Base-by-base conservation (phyloP, 352 stramenopile species). In the Pythium plurisporium region DNA sequence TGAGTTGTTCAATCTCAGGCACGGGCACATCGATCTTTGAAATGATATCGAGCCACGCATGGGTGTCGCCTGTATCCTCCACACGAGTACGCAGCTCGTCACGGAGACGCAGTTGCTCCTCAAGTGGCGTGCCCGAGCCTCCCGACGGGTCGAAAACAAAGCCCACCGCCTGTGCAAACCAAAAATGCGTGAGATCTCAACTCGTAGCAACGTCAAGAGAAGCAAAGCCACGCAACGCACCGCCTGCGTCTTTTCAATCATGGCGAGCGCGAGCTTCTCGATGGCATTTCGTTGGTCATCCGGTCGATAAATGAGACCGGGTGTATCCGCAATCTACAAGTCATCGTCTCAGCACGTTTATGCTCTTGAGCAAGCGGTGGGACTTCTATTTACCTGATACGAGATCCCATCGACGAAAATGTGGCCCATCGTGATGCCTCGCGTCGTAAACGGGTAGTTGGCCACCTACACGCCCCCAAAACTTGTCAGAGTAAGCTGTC, bases 361-460 rank as follows among this genome's bases (percentile, higher is more conserved):
- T n/a, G n/a, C n/a, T n/a, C n/a, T n/a, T n/a, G n/a, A n/a, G n/a
- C n/a, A n/a, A n/a, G n/a, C n/a, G n/a, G n/a, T n/a, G n/a, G n/a
- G n/a, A n/a, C n/a, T n/a, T n/a, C 50, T 37, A 56, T 51, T 54
- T 14, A 86, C 82, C 76, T 94, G 85, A 45, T 89, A 92, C 17
- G 85, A 85, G 42, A 84, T 74, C 34, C 83, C 83, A 33, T 92
- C 70, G 23, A 93, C 79, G 55, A 89, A 94, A 52, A 95, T 86
- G 52, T 95, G 85, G 3, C 85, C 85, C 76, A 95, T 93, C 8
- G 85, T 93, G 47, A 95, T 92, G 31, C 82, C 85, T 19, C 85
- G 77, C 14, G 85, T 95, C 27, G 85, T 95, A 59, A 95, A 95
- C 30, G 85, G 85, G 29, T 95, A 95, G 51, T 95, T 95, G 11